Conservation (phyloP, 495 filamentous ascomycete genomes). For the Tuber indicum region DNA sequence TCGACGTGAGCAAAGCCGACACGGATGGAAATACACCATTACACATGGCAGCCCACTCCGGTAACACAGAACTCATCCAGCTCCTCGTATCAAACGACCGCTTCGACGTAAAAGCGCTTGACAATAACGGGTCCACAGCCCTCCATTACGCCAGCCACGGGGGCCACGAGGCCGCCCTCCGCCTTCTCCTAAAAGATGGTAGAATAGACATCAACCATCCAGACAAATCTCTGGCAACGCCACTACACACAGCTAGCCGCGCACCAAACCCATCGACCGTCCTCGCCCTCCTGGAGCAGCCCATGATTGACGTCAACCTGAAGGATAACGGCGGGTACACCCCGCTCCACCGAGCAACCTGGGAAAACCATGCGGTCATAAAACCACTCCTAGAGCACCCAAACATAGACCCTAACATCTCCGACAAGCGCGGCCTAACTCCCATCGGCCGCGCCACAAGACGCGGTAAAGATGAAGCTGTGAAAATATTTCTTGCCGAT, state of each 20-base stretch:
- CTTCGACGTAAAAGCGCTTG: not conserved
- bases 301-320: not conserved
- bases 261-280: slow-evolving; percentile 4
- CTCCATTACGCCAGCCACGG: slow-evolving; percentile 11
- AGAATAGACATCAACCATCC: not conserved
- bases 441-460: slow-evolving; percentile 4
- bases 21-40: not conserved
- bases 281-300: not conserved
- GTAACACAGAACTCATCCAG: not conserved
- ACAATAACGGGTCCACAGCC: not conserved
- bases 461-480: not conserved
- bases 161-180: slow-evolving; percentile 7
- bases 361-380: not conserved
- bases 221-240: not conserved
- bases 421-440: not conserved
- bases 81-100: not conserved
- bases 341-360: not conserved
- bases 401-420: not conserved
- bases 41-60: not conserved
- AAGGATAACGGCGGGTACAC: not conserved
- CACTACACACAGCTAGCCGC: not conserved
- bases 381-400: not conserved
- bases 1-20: slow-evolving; percentile 2
- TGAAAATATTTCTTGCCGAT: not conserved
- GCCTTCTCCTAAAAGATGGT: slow-evolving; percentile 11